phyloP scores from a whole-genome alignment of 306 rosid genomes.

The Sindora glabra region DNA sequence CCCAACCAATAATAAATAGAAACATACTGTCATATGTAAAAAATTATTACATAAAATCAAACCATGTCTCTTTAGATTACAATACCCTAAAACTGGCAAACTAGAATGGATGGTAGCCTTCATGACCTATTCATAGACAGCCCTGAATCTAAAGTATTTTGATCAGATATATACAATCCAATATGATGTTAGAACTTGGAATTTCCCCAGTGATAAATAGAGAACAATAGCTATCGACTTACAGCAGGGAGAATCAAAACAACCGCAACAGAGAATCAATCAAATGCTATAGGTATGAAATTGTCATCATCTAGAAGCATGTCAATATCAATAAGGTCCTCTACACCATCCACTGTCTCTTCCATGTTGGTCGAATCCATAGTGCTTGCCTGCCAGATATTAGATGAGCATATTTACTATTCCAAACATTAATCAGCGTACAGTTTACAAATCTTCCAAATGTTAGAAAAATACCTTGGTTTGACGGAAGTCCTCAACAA shows the following conservation, averaged over 20 bases:
- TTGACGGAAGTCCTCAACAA: slow-evolving; percentile 67
- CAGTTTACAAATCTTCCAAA: too few relatives aligned
- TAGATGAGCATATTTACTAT: slow-evolving; percentile 7
- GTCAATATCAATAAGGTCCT: slow-evolving; percentile 67
- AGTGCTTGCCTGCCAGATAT: slow-evolving; percentile 31
- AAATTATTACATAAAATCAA: too few relatives aligned
- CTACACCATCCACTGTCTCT: slow-evolving; percentile 49
- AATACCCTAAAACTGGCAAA: too few relatives aligned
- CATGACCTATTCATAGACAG: neutral
- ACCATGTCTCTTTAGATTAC: slow-evolving; percentile 22
- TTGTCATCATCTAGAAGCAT: slow-evolving; percentile 62
- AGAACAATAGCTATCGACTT: slow-evolving; percentile 28
- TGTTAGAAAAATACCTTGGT: slow-evolving; percentile 51
- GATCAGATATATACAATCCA: slow-evolving; percentile 36
- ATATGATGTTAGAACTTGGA: slow-evolving; percentile 23
- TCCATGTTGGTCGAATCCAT: slow-evolving; percentile 39
- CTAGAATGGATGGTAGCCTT: slow-evolving; percentile 23
- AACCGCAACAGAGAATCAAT: too few relatives aligned
- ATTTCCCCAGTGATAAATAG: slow-evolving; percentile 27
- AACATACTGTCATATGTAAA: too few relatives aligned
- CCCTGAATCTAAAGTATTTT: slow-evolving; percentile 13
- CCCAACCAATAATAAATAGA: too few relatives aligned
- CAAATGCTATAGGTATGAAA: slow-evolving; percentile 66
- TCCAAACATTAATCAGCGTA: neutral
- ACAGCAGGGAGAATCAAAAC: too few relatives aligned